Evolutionary conservation across 2,329 filamentous ascomycete genomes (phyloP), one percentile per base, ranked within the genome.

Genomic region (Aspergillus nomiae): DNA sequence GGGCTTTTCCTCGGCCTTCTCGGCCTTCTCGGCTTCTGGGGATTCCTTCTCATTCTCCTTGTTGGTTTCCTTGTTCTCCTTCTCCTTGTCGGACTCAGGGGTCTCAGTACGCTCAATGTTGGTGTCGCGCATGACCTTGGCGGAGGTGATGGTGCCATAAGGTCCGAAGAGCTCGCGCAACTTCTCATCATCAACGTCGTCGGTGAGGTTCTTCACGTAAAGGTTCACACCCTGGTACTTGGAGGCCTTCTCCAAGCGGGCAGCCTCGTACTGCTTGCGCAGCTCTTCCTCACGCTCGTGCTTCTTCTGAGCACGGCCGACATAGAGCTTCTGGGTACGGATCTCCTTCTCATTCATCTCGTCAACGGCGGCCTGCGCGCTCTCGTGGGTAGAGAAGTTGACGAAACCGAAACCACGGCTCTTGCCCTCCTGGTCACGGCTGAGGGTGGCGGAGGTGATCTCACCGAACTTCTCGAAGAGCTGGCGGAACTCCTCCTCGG

Each of bases 181-280:
- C 87, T 97, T 97, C 75, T 99, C 95, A 73, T 99, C 95, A 76
- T 99, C 95, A 70, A 99, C 89, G 65, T 98, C 95, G 71, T 99
- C 95, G 69, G 93, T 91, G 65, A 99, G 85, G 83, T 99, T 99
- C 90, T 99, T 99, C 84, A 99, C 95, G 85, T 99, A 99, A 56
- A 99, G 87, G 85, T 99, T 99, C 80, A 99, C 95, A 71, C 95
- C 95, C 84, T 97, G 93, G 84, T 99, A 99, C 86, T 99, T 99
- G 85, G 89, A 96, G 80, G 93, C 94, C 87, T 99, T 99, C 87
- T 99, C 95, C 74, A 96, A 86, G 74, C 95, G 94, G 74, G 93
- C 93, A 75, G 94, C 94, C 83, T 99, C 95, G 81, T 99, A 98
- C 76, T 97, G 96, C 86, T 92, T 96, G 84, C 95, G 94, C 65